Conservation (phyloP, 164 flowering plant species). For the Vitis rupestris region DNA sequence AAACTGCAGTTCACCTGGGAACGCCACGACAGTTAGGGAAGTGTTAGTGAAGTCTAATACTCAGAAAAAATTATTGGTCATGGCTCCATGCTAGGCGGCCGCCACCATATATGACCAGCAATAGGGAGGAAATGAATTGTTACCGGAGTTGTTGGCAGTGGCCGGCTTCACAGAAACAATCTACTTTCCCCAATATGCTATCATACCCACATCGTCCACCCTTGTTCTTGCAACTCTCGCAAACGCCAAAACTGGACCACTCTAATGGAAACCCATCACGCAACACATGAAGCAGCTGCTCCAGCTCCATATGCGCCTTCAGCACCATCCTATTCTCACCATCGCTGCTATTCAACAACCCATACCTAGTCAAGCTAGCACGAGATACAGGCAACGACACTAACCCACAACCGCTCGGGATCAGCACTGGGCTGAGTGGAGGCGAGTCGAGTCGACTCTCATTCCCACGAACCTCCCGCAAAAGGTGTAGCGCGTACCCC, state of each 20-base stretch:
- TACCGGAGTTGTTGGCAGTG: no score
- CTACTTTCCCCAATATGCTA: neutral
- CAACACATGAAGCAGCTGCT: neutral
- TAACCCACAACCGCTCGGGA: neutral
- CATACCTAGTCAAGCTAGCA: no score
- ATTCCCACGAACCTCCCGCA: neutral
- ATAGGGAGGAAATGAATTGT: no score
- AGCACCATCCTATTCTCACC: neutral
- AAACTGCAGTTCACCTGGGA: no score
- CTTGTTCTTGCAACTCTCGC: neutral
- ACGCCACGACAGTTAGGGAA: no score
- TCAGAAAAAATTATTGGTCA: no score
- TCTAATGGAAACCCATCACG: conserved; percentile 10
- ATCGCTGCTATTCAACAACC: neutral
- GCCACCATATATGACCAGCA: no score
- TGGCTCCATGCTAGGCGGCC: no score
- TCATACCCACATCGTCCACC: conserved; percentile 9
- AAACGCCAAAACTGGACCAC: neutral
- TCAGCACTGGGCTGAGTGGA: neutral
- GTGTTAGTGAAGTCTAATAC: no score
- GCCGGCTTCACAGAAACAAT: neutral
- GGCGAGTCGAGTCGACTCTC: neutral
- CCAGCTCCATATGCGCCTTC: no score
- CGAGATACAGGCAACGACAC: conserved; percentile 3
- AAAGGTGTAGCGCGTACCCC: neutral